Conservation (phyloP, 768 basidiomycete species). For the Suillus sp. region DNA sequence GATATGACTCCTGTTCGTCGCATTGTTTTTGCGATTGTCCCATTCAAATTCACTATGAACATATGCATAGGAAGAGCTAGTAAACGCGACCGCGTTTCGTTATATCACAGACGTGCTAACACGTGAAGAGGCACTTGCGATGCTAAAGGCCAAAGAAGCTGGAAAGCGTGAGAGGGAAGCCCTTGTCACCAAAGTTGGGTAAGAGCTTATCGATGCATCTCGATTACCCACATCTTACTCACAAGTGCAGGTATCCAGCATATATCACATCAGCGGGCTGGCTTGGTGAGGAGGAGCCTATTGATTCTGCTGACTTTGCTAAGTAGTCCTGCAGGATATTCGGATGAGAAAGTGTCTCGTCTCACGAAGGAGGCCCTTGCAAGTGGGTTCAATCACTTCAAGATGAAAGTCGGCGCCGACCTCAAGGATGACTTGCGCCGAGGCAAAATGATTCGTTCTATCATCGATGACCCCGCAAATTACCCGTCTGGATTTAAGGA, state of each 20-base stretch:
- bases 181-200: slow-evolving; percentile 72
- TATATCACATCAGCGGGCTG: slow-evolving; percentile 94
- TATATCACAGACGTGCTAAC: slow-evolving; percentile 96
- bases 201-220: slow-evolving; percentile 13
- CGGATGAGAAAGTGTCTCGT: slow-evolving; percentile 86
- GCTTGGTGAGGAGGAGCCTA: slow-evolving; percentile 54
- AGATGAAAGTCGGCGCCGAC: slow-evolving; percentile 96
- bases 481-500: slow-evolving; percentile 63
- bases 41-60: not conserved
- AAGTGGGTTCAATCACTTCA: slow-evolving; percentile 97
- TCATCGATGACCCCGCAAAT: slow-evolving; percentile 91
- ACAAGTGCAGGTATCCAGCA: slow-evolving; percentile 74
- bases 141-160: slow-evolving; percentile 77
- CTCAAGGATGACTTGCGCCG: slow-evolving; percentile 82
- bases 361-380: slow-evolving; percentile 85
- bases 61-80: slow-evolving; percentile 68
- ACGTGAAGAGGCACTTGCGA: slow-evolving; percentile 80
- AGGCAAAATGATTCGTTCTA: slow-evolving; percentile 85
- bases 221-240: not conserved
- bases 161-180: slow-evolving; percentile 80
- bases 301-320: slow-evolving; percentile 9
- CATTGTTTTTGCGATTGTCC: not conserved
- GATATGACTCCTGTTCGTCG: slow-evolving; percentile 77
- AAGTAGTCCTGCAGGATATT: slow-evolving; percentile 59
- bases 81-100: slow-evolving; percentile 74